Base-by-base conservation (phyloP, 768 basidiomycete species). In the Calocybe gangraenosa region DNA sequence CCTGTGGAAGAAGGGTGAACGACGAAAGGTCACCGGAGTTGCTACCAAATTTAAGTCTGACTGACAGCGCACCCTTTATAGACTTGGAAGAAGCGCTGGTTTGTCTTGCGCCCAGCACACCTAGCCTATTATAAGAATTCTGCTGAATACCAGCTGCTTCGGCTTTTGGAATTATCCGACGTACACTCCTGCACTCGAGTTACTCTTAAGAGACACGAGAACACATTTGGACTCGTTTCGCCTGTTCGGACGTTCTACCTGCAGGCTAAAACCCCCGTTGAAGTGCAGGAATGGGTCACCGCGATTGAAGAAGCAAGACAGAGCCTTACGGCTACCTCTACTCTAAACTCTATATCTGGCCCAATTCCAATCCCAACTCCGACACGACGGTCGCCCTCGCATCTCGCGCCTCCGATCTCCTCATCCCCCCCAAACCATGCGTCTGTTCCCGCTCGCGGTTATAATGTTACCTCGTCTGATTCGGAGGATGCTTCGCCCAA, bases 11-110 rank as follows among this genome's bases (percentile, higher is more conserved):
- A 98, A 98, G 74, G 95, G 95, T 54, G 92, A 96, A 66, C 78
- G 92, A 47, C 73, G 96, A 65, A 97, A 97, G 87, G 95, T 95
- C 32, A 13, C 52, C 46, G 76, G 23, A 34, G 13, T 40, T 52
- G 17, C 21, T 15, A 43, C 21, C 48, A 9, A 2, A 31, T 28
- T 31, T 31, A 42, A 37, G 47, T 11, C 43, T 37, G 38, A 42
- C 23, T 45, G 19, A 40, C 30, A 46, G 42, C 18, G 44, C 25
- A 6, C 25, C 25, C 22, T 33, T 38, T 50, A n/a, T 59, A 95
- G 93, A 92, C 88, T 1, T 99, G 96, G 96, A 97, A 98, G 76
- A 94, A 93, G 67, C 80, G 94, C 17, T 98, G 95, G 95, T 98
- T 98, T 56, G 96, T 99, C 1, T 69, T 99, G 47, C 81, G 95